Evolutionary conservation across 495 filamentous ascomycete species (phyloP).

Genomic region (Talaromyces stipitatus): DNA sequence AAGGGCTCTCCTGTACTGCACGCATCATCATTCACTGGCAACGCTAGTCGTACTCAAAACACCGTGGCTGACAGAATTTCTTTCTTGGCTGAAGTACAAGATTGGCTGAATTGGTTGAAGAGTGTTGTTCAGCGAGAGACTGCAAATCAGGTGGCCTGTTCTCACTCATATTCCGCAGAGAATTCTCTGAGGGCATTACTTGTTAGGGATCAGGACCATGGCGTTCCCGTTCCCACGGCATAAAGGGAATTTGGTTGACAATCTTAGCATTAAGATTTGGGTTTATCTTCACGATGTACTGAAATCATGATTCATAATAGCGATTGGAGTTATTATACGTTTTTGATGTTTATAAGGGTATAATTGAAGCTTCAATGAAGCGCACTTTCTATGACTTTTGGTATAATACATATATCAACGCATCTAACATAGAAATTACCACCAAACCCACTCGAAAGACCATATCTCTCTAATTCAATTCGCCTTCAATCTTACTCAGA

Average conservation of each 20-base stretch:
- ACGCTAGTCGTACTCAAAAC: neutral
- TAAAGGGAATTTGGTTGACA: neutral
- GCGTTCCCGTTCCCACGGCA: slow-evolving; percentile 2
- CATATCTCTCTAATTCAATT: neutral
- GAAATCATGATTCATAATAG: too few relatives aligned
- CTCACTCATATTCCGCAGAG: slow-evolving; percentile 33
- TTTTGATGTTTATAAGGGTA: too few relatives aligned
- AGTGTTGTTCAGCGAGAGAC: slow-evolving; percentile 13
- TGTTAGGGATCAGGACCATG: slow-evolving; percentile 12
- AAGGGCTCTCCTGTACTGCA: neutral
- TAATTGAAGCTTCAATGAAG: too few relatives aligned
- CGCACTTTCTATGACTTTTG: neutral
- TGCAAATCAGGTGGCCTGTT: slow-evolving; percentile 1
- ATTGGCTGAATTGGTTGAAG: slow-evolving; percentile 32
- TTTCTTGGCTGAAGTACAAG: slow-evolving; percentile 20
- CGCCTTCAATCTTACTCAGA: slow-evolving; percentile 33
- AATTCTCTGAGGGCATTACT: slow-evolving; percentile 31
- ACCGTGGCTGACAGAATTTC: neutral
- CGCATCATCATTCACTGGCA: neutral
- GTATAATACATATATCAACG: neutral
- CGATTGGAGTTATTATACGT: too few relatives aligned
- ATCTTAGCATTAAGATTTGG: neutral
- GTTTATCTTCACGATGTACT: too few relatives aligned
- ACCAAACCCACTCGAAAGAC: neutral
- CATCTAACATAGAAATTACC: neutral